Base-by-base conservation (phyloP, 345 rosid species). In the Eucalyptus marginata region DNA sequence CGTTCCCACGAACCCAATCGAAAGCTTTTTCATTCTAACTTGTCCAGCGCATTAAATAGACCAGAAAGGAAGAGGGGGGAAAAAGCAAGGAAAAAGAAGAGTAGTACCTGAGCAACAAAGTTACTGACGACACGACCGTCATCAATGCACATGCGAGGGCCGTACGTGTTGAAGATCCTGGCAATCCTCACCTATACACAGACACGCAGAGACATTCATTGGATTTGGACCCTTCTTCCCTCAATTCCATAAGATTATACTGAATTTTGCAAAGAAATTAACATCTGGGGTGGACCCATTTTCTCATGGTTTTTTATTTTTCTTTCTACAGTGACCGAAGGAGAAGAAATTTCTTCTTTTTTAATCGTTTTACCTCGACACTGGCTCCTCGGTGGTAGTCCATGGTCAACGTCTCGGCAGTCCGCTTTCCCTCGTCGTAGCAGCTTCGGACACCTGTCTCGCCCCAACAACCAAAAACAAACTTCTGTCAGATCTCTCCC, bases 51-150 rank as follows among this genome's bases (percentile, higher is more conserved):
- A 18, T 71, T 33, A 5, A 33, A 71, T 17, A 71, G 18, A 33
- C 10, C 24, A 8, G 8, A 15, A 31, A 4, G 79, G 6, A 66
- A 66, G 17, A 10, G 8, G 2, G 3, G 8, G 27, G 83, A 6
- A 40, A 40, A 36, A 20, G 13, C 5, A 36, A 36, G 33, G 31
- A 29, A 3, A 16, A 14, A 51, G n/a, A 11, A 40, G 51, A 86
- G 9, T 36, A 22, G 49, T 62, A 96, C 99, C 99, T 98, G 99
- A 31, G 99, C 99, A 90, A 97, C 99, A 86, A 98, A 98, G 89
- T 98, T 98, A 91, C 99, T 98, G 86, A 98, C 99, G 86, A 98
- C 99, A 87, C 99, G 98, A 86, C 99, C 99, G 71, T 98, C 99
- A 83, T 98, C 99, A 20, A 98, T 97, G 94, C 99, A 97, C 99